These are phyloP conservation scores for Heimioporus sp. DNA, from an alignment of 768 basidiomycete species.

Conservation along the genomic window DNA sequence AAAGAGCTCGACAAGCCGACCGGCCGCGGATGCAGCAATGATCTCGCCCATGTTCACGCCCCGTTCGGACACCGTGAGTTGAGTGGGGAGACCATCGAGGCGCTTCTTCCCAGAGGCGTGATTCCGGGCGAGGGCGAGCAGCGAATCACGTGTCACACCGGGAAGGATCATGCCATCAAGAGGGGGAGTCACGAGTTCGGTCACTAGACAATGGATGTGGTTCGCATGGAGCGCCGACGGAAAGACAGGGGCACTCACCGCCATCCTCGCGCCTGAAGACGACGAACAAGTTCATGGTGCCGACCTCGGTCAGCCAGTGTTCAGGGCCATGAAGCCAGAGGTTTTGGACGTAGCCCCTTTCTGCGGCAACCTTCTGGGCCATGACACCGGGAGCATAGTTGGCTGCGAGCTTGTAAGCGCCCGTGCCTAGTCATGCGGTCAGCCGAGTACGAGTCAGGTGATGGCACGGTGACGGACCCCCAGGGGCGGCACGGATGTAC, in stretches of 20 bases:
- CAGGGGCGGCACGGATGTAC: constrained; percentile 81
- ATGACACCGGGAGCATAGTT: constrained; percentile 89
- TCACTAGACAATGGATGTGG: constrained; percentile 27
- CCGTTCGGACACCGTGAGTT: constrained; percentile 63
- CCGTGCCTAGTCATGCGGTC: constrained; percentile 54
- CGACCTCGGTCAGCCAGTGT: constrained; percentile 61
- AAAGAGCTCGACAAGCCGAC: constrained; percentile 50
- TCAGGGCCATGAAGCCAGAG: constrained; percentile 81
- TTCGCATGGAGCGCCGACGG: background rate
- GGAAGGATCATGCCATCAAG: constrained; percentile 66
- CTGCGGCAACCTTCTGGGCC: constrained; percentile 76
- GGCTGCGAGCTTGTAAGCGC: constrained; percentile 82
- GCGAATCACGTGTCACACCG: constrained; percentile 64
- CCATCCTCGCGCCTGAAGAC: constrained; percentile 73
- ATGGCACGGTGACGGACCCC: constrained; percentile 45
- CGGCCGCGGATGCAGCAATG: constrained; percentile 42
- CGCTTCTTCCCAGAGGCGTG: constrained; percentile 49
- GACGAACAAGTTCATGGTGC: constrained; percentile 92
- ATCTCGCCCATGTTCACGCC: constrained; percentile 77
- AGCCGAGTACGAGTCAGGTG: background rate
- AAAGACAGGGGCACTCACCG: constrained; percentile 34
- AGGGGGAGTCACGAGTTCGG: constrained; percentile 64
- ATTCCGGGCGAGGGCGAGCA: constrained; percentile 46
- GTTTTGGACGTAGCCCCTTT: constrained; percentile 82
- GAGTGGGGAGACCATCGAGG: constrained; percentile 51